Evolutionary conservation across 257 asterid genomes (phyloP).

Genomic region (Salvia miltiorrhiza): DNA sequence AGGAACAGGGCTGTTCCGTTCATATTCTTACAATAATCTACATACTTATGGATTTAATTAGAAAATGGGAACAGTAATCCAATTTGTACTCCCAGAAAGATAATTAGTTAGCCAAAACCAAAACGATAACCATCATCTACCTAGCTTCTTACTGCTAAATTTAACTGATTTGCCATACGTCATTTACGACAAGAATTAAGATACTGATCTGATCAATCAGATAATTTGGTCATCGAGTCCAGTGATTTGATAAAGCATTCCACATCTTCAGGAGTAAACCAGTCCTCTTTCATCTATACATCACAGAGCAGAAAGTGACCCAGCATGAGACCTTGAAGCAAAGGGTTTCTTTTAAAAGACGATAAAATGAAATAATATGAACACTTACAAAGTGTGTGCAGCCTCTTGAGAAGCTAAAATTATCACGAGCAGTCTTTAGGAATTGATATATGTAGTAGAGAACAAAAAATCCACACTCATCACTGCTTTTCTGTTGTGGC

Average conservation of each 20-base stretch:
- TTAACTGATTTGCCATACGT: background rate
- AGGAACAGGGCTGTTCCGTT: background rate
- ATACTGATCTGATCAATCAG: constrained; percentile 1
- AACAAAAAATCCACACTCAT: constrained; percentile 58
- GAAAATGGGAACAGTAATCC: background rate
- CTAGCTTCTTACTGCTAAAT: constrained; percentile 13
- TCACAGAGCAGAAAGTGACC: background rate
- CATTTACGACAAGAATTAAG: background rate
- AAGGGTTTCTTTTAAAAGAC: background rate
- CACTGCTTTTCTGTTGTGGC: constrained; percentile 56
- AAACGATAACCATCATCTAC: background rate
- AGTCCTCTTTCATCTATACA: constrained; percentile 34
- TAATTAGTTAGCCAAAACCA: background rate
- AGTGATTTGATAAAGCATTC: constrained; percentile 23
- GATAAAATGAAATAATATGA: constrained; percentile 9
- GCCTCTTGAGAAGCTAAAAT: constrained; percentile 40
- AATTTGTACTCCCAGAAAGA: background rate
- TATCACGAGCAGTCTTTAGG: constrained; percentile 48
- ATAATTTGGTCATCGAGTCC: constrained; percentile 14
- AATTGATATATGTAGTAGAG: constrained; percentile 46
- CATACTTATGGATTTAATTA: background rate
- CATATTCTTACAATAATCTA: background rate
- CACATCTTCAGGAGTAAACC: constrained; percentile 35
- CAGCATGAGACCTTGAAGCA: constrained; percentile 13
- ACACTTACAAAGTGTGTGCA: constrained; percentile 70